Percentiles rank a stretch among this genome's conserved stretches.
These are phyloP conservation scores for Epichloe coenophiala DNA, from an alignment of 2,329 filamentous ascomycete genomes.

Conservation along the genomic window DNA sequence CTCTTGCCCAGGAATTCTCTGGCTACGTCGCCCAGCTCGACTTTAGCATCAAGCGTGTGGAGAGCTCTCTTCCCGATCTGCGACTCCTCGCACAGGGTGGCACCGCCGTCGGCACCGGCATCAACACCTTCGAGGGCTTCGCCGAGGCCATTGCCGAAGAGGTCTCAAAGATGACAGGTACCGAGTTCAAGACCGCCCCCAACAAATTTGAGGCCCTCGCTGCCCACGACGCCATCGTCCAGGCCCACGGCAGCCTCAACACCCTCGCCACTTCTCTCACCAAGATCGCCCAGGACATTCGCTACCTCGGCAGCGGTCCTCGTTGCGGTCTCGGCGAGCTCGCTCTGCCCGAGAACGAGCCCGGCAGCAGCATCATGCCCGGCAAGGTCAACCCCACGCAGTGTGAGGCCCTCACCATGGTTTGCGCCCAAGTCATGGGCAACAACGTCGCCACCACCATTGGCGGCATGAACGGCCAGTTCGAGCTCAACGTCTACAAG, in stretches of 20 bases:
- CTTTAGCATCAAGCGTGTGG: conserved; percentile 74
- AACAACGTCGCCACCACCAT: conserved; percentile 91
- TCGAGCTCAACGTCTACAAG: conserved; percentile 98
- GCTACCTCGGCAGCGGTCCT: conserved; percentile 90
- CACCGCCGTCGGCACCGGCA: conserved; percentile 90
- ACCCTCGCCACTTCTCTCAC: conserved; percentile 81
- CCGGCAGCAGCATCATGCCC: conserved; percentile 95
- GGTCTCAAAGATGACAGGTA: conserved; percentile 84
- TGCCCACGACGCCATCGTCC: conserved; percentile 89
- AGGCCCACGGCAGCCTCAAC: conserved; percentile 87
- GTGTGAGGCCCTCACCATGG: conserved; percentile 95
- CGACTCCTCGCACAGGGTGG: conserved; percentile 85
- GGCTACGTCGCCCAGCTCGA: conserved; percentile 94
- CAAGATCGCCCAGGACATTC: conserved; percentile 97
- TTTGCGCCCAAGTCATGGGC: conserved; percentile 94
- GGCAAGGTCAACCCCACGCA: conserved; percentile 99
- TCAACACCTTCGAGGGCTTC: conserved; percentile 96
- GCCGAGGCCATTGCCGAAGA: conserved; percentile 85
- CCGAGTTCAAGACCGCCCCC: conserved; percentile 85
- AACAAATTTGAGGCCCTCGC: conserved; percentile 99
- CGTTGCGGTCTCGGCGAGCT: conserved; percentile 93
- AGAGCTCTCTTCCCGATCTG: conserved; percentile 71
- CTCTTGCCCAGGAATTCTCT: conserved; percentile 92
- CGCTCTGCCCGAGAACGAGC: conserved; percentile 91
- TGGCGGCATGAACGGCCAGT: conserved; percentile 93